Base-by-base conservation (phyloP, 495 filamentous ascomycete genomes). In the Trypethelium eluteriae region DNA sequence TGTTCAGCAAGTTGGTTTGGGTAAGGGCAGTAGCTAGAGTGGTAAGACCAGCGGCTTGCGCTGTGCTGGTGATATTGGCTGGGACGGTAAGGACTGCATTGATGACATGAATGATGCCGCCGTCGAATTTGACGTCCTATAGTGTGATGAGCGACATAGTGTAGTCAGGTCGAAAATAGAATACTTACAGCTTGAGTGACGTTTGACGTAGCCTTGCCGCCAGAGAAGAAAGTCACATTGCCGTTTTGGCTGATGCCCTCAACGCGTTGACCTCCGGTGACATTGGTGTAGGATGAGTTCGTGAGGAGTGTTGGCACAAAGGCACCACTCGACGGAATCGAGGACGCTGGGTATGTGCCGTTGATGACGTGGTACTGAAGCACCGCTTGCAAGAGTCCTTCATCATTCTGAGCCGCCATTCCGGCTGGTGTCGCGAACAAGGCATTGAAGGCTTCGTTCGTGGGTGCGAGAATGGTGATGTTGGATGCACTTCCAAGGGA, bases 101-200 rank as follows among this genome's bases (percentile, higher is more conserved):
- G 70, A 91, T 83, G 56, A 90, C 75, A 72, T 91, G 88, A 39
- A 89, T 77, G 1, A 86, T 80, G 46, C 88, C 88, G 18, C 84
- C 82, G 41, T 78, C 80, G 76, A 88, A 90, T 67, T 79, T 78
- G 53, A 86, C 69, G 72, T 90, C 79, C 70, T 72, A 49, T 0
- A 66, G 18, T 14, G 16, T 16, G n/a, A 14, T 18, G 46, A 68
- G 46, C 61, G 49, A 38, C 3, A 50, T 5, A 50, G 9, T 39
- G 39, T 59, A 35, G 44, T 12, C 14, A 62, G 49, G 39, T 9
- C 14, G 6, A 39, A 25, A 46, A 62, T 41, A 7, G 4, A 4
- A 47, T 7, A 70, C 72, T 62, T 72, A 79, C 77, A 66, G 76
- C 72, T 56, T 65, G 69, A 7, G 66, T 71, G 39, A 76, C 72